A percentile compares a stretch with the other conserved stretches of the same genome.
These are phyloP conservation scores for Hypomontagnella monticulosa DNA, from an alignment of 495 filamentous ascomycete genomes.

Conservation along the genomic window DNA sequence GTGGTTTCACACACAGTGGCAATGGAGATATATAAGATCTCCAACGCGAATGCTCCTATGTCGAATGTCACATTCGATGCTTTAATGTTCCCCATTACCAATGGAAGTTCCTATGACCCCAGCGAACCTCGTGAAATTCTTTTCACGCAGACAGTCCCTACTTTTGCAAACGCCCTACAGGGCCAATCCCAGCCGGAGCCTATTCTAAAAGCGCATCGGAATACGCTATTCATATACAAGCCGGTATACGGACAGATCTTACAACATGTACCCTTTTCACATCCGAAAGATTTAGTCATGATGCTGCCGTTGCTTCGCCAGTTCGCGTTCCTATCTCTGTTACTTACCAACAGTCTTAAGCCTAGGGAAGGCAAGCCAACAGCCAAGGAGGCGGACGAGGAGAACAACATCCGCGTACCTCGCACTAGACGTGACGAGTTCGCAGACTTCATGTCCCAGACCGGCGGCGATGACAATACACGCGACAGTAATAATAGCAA, in stretches of 20 bases:
- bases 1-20: slow-evolving; percentile 75
- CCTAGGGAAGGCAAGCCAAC: slow-evolving; percentile 32
- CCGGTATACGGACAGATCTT: slow-evolving; percentile 74
- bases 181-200: slow-evolving; percentile 47
- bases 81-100: slow-evolving; percentile 66
- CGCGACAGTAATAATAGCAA: too few relatives aligned
- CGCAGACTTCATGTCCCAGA: slow-evolving; percentile 43
- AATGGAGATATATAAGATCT: slow-evolving; percentile 70
- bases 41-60: slow-evolving; percentile 66
- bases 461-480: neutral
- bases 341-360: slow-evolving; percentile 71
- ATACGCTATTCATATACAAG: slow-evolving; percentile 76
- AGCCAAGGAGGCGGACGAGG: slow-evolving; percentile 8
- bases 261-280: slow-evolving; percentile 80
- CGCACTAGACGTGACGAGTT: slow-evolving; percentile 49
- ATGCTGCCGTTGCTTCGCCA: slow-evolving; percentile 81
- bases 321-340: slow-evolving; percentile 72
- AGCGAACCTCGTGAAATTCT: slow-evolving; percentile 52
- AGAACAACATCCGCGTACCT: slow-evolving; percentile 8
- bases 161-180: slow-evolving; percentile 34
- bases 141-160: slow-evolving; percentile 47
- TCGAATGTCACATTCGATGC: slow-evolving; percentile 70
- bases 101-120: slow-evolving; percentile 48
- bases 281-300: slow-evolving; percentile 82
- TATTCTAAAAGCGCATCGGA: slow-evolving; percentile 64